Conservation (phyloP, 2,329 filamentous ascomycete species). For the Chrysosporium queenslandicum region DNA sequence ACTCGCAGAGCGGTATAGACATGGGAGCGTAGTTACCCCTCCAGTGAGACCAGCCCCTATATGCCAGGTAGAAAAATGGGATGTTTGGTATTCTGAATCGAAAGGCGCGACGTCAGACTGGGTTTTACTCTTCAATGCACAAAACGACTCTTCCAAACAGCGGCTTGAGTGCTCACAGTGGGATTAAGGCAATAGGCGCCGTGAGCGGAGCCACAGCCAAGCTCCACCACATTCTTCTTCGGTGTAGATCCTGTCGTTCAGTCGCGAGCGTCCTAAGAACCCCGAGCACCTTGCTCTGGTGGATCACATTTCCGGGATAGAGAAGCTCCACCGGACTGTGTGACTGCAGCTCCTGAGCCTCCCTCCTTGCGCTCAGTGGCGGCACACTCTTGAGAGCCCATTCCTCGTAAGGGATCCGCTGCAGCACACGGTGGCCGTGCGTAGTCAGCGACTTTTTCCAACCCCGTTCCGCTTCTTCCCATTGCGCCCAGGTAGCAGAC, state of each 20-base stretch:
- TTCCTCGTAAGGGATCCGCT: slow-evolving; percentile 89
- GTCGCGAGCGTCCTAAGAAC: slow-evolving; percentile 64
- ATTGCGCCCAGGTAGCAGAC: slow-evolving; percentile 67
- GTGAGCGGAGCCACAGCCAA: slow-evolving; percentile 73
- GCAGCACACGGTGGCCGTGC: slow-evolving; percentile 77
- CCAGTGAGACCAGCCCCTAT: slow-evolving; percentile 85
- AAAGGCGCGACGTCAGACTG: not conserved
- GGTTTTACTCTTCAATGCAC: too few species aligned
- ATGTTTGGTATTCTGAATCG: slow-evolving; percentile 68
- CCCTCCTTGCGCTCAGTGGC: slow-evolving; percentile 58
- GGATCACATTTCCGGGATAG: slow-evolving; percentile 63
- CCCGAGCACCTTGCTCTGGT: slow-evolving; percentile 50
- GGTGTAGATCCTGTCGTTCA: slow-evolving; percentile 70
- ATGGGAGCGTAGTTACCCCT: slow-evolving; percentile 39
- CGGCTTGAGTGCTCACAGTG: slow-evolving; percentile 53
- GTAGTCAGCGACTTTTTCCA: slow-evolving; percentile 83
- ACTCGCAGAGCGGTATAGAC: slow-evolving; percentile 4
- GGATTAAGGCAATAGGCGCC: slow-evolving; percentile 70
- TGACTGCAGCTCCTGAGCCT: slow-evolving; percentile 53
- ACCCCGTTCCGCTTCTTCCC: slow-evolving; percentile 73
- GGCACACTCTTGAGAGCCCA: slow-evolving; percentile 96
- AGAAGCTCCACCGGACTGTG: slow-evolving; percentile 54
- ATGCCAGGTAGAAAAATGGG: slow-evolving; percentile 91
- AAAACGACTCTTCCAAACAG: not conserved
- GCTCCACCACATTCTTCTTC: slow-evolving; percentile 67